Evolutionary conservation across 1,139 yeast genomes (phyloP).

Genomic region (Nadsonia starkeyi-henricii): DNA sequence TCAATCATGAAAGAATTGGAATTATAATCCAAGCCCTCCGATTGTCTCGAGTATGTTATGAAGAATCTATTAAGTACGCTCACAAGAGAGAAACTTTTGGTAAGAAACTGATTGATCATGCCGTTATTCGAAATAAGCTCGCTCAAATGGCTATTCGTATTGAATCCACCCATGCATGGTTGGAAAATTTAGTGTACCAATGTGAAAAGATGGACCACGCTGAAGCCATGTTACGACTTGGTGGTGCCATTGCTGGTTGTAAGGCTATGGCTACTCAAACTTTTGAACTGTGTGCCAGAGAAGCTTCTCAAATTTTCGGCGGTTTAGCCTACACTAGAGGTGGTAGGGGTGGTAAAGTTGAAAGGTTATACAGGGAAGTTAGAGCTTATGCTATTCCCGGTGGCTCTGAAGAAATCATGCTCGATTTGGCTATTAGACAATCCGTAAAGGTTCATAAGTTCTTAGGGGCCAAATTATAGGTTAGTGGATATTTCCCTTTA

Average conservation of each 20-base stretch:
- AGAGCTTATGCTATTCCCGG: constrained; percentile 33
- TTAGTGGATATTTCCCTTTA: too few species aligned
- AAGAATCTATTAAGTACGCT: constrained; percentile 30
- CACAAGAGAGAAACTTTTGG: constrained; percentile 32
- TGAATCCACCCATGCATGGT: constrained; percentile 27
- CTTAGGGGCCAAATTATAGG: constrained; percentile 29
- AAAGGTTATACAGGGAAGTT: constrained; percentile 30
- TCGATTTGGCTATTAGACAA: constrained; percentile 29
- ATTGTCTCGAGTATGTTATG: constrained; percentile 29
- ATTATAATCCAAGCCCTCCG: constrained; percentile 28
- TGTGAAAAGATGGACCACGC: constrained; percentile 22
- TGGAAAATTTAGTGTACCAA: constrained; percentile 27
- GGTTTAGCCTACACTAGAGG: constrained; percentile 32
- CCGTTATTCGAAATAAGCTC: constrained; percentile 29
- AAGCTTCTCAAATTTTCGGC: constrained; percentile 32
- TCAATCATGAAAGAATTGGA: constrained; percentile 32
- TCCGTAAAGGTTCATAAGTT: constrained; percentile 27
- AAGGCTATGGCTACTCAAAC: constrained; percentile 31
- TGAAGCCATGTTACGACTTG: constrained; percentile 29
- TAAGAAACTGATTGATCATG: constrained; percentile 28
- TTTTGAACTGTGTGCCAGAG: constrained; percentile 31
- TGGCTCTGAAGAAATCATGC: constrained; percentile 33
- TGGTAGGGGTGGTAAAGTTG: constrained; percentile 31
- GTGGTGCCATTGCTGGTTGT: constrained; percentile 32
- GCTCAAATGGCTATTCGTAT: constrained; percentile 30